Evolutionary conservation across 176 grass and related monocot genomes (phyloP), one percentile per base, ranked within the genome.

Genomic region (Zoysia pacifica): DNA sequence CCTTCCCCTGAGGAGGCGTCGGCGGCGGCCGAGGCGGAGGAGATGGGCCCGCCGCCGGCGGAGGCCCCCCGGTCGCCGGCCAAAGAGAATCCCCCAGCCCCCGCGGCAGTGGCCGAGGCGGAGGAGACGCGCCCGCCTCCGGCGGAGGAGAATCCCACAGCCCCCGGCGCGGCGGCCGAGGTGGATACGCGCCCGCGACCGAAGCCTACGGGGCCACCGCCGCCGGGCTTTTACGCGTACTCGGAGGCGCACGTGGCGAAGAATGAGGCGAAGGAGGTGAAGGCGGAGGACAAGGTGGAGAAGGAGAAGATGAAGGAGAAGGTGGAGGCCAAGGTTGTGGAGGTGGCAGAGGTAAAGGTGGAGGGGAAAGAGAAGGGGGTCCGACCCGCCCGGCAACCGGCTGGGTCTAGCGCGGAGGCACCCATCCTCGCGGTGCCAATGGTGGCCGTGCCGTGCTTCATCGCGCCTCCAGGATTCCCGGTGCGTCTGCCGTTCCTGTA

Each of bases 381-480:
- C 35, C 86, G 49, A 18, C 64, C 80, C 28, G 74, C 52, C 76
- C 67, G 68, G 47, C 88, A 46, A 18, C 75, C 73, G 36, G 65
- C 49, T 64, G 68, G 84, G 66, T 56, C 46, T 20, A 71, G 78
- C 39, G 19, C 18, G 48, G 38, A 86, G 3, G 37, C 67, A 9
- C 70, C 86, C 65, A 91, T 90, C 86, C 77, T 87, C 1, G 76
- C 90, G 5, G 79, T 84, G 63, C 93, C 90, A 7, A 73, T 94
- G 84, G 69, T 95, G 43, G 87, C 91, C 11, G 77, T 92, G 63
- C 89, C 87, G 1, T 89, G 86, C 71, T 90, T 94, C 79, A 69
- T 93, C 19, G 76, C 88, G 48, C 62, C 90, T 45, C 85, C 86
- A 5, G 84, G 86, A 3, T 96, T 99, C 47, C 28, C 82, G 84